phyloP scores from a whole-genome alignment of 2,329 filamentous ascomycete genomes.

The Daldinia sp. region DNA sequence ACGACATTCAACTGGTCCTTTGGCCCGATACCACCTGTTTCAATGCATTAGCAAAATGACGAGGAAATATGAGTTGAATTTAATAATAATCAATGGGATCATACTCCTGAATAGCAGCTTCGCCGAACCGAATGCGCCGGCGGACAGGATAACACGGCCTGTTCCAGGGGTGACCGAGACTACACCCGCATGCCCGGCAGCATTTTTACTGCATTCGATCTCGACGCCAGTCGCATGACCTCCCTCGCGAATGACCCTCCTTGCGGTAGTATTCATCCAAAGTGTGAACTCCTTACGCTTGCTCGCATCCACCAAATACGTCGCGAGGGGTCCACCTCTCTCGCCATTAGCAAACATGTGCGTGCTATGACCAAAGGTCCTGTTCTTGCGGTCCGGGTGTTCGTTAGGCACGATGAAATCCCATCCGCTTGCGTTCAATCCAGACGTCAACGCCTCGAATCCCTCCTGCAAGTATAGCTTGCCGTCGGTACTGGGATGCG shows the following conservation, averaged over 20 bases:
- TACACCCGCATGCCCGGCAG: constrained; percentile 63
- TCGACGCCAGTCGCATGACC: constrained; percentile 70
- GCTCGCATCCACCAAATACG: constrained; percentile 70
- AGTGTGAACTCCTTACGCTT: constrained; percentile 70
- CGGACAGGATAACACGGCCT: constrained; percentile 72
- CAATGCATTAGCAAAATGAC: constrained; percentile 4
- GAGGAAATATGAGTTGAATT: constrained; percentile 50
- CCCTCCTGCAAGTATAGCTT: constrained; percentile 71
- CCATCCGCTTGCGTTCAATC: constrained; percentile 69
- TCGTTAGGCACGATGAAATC: constrained; percentile 66
- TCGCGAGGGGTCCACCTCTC: constrained; percentile 72
- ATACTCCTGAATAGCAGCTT: constrained; percentile 71
- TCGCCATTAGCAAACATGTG: constrained; percentile 73
- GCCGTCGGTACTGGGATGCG: constrained; percentile 69
- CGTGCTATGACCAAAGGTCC: constrained; percentile 67
- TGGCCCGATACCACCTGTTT: constrained; percentile 65
- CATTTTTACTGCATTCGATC: constrained; percentile 59
- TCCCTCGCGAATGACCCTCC: constrained; percentile 68
- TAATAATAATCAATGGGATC: constrained; percentile 53
- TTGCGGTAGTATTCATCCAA: constrained; percentile 70
- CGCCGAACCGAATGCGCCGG: constrained; percentile 71
- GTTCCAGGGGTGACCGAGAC: constrained; percentile 65
- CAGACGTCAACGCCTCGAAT: constrained; percentile 68
- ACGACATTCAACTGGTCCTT: constrained; percentile 63
- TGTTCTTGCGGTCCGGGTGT: constrained; percentile 68